phyloP scores from a whole-genome alignment of 805 yeast species.

The Kodamaea lidongshanica region DNA sequence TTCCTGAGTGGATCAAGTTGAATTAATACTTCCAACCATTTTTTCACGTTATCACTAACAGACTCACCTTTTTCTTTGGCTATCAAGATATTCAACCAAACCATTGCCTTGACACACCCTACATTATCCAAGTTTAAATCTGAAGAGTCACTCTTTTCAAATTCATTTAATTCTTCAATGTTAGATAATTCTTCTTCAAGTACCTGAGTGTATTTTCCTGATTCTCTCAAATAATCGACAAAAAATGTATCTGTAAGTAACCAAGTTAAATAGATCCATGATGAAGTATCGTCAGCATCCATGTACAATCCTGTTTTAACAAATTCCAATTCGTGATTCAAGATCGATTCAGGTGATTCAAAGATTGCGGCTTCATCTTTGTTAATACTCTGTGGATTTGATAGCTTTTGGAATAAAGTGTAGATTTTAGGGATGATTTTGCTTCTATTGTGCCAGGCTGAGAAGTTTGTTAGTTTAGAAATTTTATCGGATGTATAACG shows the following conservation, averaged over 20 bases:
- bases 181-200: slow-evolving; percentile 41
- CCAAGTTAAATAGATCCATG: slow-evolving; percentile 90
- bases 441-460: slow-evolving; percentile 93
- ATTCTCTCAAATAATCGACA: slow-evolving; percentile 14
- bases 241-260: slow-evolving; percentile 44
- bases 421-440: slow-evolving; percentile 56
- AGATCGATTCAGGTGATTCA: slow-evolving; percentile 26
- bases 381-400: slow-evolving; percentile 2
- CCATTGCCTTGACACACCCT: slow-evolving; percentile 69
- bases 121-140: slow-evolving; percentile 50
- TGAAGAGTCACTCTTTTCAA: slow-evolving; percentile 61
- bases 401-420: slow-evolving; percentile 8
- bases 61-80: slow-evolving; percentile 13
- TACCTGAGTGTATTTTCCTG: slow-evolving; percentile 26
- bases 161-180: slow-evolving; percentile 58
- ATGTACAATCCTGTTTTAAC: slow-evolving; percentile 82
- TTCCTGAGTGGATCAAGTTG: slow-evolving; percentile 60
- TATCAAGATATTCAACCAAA: slow-evolving; percentile 38
- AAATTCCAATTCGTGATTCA: slow-evolving; percentile 56
- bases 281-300: slow-evolving; percentile 90
- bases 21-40: slow-evolving; percentile 38
- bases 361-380: slow-evolving; percentile 16
- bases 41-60: slow-evolving; percentile 23
- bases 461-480: slow-evolving; percentile 84
- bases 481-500: slow-evolving; percentile 73